phyloP scores from a whole-genome alignment of 2,329 filamentous ascomycete species.

The Penicillium decumbens region DNA sequence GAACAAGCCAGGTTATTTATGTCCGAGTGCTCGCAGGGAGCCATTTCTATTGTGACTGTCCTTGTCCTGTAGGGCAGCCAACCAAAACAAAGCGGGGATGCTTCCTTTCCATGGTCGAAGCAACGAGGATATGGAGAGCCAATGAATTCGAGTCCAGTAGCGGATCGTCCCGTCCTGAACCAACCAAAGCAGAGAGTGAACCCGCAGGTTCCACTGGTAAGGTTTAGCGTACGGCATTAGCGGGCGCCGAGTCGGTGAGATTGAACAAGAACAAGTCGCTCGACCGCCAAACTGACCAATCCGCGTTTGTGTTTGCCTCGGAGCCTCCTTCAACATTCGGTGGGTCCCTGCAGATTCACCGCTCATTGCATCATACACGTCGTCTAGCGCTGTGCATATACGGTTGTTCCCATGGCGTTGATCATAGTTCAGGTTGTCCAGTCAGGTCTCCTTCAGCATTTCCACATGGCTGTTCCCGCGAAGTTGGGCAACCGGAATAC shows the following conservation, averaged over 20 bases:
- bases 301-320: slow-evolving; percentile 13
- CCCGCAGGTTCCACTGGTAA: slow-evolving; percentile 20
- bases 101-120: slow-evolving; percentile 6
- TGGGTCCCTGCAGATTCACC: slow-evolving; percentile 21
- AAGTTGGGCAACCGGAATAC: slow-evolving; percentile 9
- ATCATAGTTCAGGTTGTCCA: not conserved
- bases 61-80: slow-evolving; percentile 22
- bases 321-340: slow-evolving; percentile 16
- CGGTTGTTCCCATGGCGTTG: not conserved
- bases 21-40: not conserved
- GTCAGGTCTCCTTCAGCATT: not conserved
- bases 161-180: slow-evolving; percentile 4
- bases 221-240: slow-evolving; percentile 18
- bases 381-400: not conserved
- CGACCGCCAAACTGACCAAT: slow-evolving; percentile 12
- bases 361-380: slow-evolving; percentile 12
- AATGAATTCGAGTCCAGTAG: slow-evolving; percentile 6
- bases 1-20: slow-evolving; percentile 19
- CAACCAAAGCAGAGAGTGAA: slow-evolving; percentile 7
- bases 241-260: slow-evolving; percentile 19
- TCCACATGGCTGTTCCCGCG: slow-evolving; percentile 2
- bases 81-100: slow-evolving; percentile 11
- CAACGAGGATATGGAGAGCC: slow-evolving; percentile 1
- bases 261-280: not conserved
- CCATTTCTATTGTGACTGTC: slow-evolving; percentile 4